Base-by-base conservation (phyloP, 2,329 filamentous ascomycete species). In the Epicoccum nigrum region DNA sequence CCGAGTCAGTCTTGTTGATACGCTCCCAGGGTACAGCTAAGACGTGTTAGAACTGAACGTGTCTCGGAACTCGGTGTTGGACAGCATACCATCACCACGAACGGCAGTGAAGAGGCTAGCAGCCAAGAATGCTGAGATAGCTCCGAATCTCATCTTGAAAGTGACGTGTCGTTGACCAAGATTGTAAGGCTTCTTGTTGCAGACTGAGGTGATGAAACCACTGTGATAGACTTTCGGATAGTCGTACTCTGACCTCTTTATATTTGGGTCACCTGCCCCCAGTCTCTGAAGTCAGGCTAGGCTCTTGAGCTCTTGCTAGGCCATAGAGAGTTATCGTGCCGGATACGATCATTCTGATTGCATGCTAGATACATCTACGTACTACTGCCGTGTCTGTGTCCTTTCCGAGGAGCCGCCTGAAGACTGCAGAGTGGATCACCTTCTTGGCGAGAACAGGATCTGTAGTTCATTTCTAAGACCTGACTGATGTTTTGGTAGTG, bases 1-100 rank as follows among this genome's bases (percentile, higher is more conserved):
- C 62, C 19, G 74, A 67, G 56, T 76, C 64, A 57, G 74, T 74
- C 64, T 75, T 75, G 63, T 75, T 68, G 45, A 76, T 65, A 34
- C 74, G 72, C 59, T 75, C 74, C 68, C 69, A 74, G 23, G 70
- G 68, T 13, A 73, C 69, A 48, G 69, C 70, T 72, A 32, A n/a
- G 7, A 2, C 1, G 17, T 45, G 59, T 72, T 51, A 70, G 60
- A 33, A n/a, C 11, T 16, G 6, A 13, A 6, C 21, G 0, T 12
- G 7, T 15, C 4, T 7, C 40, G 13, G 9, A 13, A 3, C 23
- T 8, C 5, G 3, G 16, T 19, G 8, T 15, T 17, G 12, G 31
- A 28, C 2, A 2, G 17, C 55, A 19, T 63, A 72, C 69, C 59
- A 46, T 73, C 65, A 55, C 64, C 60, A 25, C 62, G 56, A 27